Conservation (phyloP, 140 eudicot genomes). For the Cichorium intybus region DNA sequence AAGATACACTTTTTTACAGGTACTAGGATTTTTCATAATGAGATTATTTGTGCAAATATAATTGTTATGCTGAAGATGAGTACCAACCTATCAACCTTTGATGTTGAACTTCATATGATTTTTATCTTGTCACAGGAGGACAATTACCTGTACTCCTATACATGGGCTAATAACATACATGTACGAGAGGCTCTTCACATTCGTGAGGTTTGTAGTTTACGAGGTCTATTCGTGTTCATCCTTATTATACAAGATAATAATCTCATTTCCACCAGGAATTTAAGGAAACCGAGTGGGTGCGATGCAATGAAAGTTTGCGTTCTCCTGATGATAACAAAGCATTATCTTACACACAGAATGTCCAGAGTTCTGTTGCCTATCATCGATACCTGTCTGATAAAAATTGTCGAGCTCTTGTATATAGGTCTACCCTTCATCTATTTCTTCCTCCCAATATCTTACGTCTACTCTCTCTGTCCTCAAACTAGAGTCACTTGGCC, state of each 20-base stretch:
- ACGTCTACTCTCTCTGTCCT: background rate
- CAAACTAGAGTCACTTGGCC: background rate
- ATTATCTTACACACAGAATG: background rate
- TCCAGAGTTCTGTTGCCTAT: background rate
- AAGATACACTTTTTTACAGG: no score
- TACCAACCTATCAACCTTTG: background rate
- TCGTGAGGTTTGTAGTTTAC: no score
- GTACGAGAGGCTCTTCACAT: background rate
- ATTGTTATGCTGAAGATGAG: background rate
- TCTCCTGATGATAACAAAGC: background rate
- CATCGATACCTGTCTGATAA: background rate
- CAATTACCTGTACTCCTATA: slow-evolving; percentile 1
- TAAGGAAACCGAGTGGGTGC: no score
- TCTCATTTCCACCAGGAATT: no score
- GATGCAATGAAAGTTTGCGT: no score
- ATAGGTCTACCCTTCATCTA: background rate
- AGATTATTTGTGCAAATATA: no score
- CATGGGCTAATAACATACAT: slow-evolving; percentile 15
- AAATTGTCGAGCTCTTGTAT: background rate
- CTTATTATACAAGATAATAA: no score
- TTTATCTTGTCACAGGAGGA: background rate
- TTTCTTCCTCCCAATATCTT: background rate
- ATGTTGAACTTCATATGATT: no score
- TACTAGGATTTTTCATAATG: no score
- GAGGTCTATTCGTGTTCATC: no score